Conservation (phyloP, 2,329 filamentous ascomycete genomes). For the Clonostachys chloroleuca region DNA sequence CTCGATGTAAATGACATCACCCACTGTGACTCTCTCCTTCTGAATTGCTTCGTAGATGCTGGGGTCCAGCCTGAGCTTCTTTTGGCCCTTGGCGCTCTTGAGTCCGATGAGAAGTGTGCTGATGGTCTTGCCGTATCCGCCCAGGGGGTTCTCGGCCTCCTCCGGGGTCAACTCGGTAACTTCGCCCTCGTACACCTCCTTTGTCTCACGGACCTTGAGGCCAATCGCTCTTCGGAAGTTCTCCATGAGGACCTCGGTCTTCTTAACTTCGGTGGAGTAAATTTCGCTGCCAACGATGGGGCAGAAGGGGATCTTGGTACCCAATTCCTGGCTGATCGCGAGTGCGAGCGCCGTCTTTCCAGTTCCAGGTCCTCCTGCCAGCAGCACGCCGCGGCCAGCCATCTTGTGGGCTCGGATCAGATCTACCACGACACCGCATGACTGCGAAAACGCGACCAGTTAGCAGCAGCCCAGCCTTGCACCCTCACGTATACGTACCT, state of each 20-base stretch:
- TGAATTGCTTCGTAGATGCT: slow-evolving; percentile 99
- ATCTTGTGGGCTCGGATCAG: slow-evolving; percentile 96
- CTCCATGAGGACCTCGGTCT: slow-evolving; percentile 98
- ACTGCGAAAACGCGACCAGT: slow-evolving; percentile 45
- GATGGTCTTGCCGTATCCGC: slow-evolving; percentile 96
- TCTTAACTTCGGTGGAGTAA: slow-evolving; percentile 98
- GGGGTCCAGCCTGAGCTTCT: slow-evolving; percentile 94
- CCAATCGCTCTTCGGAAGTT: slow-evolving; percentile 97
- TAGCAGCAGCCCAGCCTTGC: slow-evolving; percentile 8
- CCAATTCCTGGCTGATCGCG: slow-evolving; percentile 93
- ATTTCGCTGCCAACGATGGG: slow-evolving; percentile 97
- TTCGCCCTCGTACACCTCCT: slow-evolving; percentile 98
- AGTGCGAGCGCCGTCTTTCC: slow-evolving; percentile 96
- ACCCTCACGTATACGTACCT: slow-evolving; percentile 50
- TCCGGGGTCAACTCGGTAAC: slow-evolving; percentile 96
- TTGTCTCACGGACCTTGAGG: slow-evolving; percentile 94
- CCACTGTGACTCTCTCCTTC: slow-evolving; percentile 92
- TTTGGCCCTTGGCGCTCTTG: slow-evolving; percentile 93
- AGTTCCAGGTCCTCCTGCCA: slow-evolving; percentile 91
- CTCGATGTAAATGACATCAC: slow-evolving; percentile 98
- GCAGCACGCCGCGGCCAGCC: slow-evolving; percentile 87
- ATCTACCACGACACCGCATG: slow-evolving; percentile 93
- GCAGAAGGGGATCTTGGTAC: slow-evolving; percentile 97
- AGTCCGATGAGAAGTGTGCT: slow-evolving; percentile 91
- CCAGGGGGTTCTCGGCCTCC: slow-evolving; percentile 95